Evolutionary conservation across 352 stramenopile genomes (phyloP).

Genomic region (Phytophthora tentaculata): DNA sequence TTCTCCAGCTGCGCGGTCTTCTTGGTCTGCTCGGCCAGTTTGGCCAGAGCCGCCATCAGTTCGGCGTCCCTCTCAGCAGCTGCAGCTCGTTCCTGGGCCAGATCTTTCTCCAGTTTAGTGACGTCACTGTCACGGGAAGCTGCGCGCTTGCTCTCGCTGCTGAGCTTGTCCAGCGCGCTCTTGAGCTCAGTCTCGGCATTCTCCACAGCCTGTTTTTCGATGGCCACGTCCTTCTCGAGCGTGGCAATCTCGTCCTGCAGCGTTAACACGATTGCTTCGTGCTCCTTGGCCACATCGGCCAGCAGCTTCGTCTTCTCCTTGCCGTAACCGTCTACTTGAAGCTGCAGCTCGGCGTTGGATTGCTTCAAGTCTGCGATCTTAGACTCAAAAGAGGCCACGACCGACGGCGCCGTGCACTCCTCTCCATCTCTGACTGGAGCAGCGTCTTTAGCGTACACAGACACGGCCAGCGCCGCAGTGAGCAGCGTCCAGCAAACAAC

Average conservation of each 20-base stretch:
- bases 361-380: slow-evolving; percentile 54
- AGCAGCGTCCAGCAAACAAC: slow-evolving; percentile 43
- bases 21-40: slow-evolving; percentile 43
- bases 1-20: slow-evolving; percentile 36
- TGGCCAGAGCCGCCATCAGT: slow-evolving; percentile 38
- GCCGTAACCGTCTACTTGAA: slow-evolving; percentile 44
- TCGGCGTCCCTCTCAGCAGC: slow-evolving; percentile 33
- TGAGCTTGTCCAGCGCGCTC: slow-evolving; percentile 24
- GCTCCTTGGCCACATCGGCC: slow-evolving; percentile 43
- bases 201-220: slow-evolving; percentile 19
- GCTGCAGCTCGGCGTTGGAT: slow-evolving; percentile 46
- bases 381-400: slow-evolving; percentile 49
- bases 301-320: slow-evolving; percentile 48
- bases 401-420: slow-evolving; percentile 42
- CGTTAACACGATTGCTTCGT: slow-evolving; percentile 37
- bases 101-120: slow-evolving; percentile 34
- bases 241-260: slow-evolving; percentile 34
- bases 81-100: slow-evolving; percentile 26
- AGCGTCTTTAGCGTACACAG: slow-evolving; percentile 32
- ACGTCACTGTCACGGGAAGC: slow-evolving; percentile 7
- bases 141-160: slow-evolving; percentile 7
- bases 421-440: slow-evolving; percentile 19
- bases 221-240: slow-evolving; percentile 16
- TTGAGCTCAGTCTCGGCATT: slow-evolving; percentile 29
- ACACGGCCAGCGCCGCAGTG: slow-evolving; percentile 43